Conservation (phyloP, 176 grass and related monocot genomes). For the Dendrocalamus sinicus region DNA sequence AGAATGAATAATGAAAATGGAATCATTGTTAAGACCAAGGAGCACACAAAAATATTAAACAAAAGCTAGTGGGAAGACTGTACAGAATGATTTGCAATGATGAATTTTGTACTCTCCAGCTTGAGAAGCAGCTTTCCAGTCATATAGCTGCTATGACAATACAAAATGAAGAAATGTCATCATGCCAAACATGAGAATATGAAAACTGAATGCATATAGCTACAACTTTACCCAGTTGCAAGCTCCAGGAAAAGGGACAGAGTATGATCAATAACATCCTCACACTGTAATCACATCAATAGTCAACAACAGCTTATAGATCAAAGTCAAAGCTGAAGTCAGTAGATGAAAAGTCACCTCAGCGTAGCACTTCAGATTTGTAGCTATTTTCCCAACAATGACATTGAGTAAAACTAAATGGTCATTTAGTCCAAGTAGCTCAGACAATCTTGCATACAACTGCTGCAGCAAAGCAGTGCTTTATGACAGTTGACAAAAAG, state of each 20-base stretch:
- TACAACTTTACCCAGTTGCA: slow-evolving; percentile 82
- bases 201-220: slow-evolving; percentile 14
- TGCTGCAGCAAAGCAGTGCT: slow-evolving; percentile 70
- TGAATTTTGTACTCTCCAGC: slow-evolving; percentile 94
- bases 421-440: slow-evolving; percentile 96
- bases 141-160: slow-evolving; percentile 81
- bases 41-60: slow-evolving; percentile 16
- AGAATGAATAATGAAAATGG: slow-evolving; percentile 32
- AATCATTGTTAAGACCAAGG: slow-evolving; percentile 28
- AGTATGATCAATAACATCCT: slow-evolving; percentile 96
- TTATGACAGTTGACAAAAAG: slow-evolving; percentile 44
- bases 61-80: slow-evolving; percentile 29
- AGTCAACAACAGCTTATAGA: slow-evolving; percentile 47
- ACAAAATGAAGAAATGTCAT: slow-evolving; percentile 44
- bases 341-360: slow-evolving; percentile 65
- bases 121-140: slow-evolving; percentile 98
- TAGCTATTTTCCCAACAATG: slow-evolving; percentile 96
- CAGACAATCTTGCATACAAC: slow-evolving; percentile 94
- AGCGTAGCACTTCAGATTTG: slow-evolving; percentile 91
- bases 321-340: slow-evolving; percentile 30
- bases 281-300: slow-evolving; percentile 69
- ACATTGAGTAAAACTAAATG: slow-evolving; percentile 99
- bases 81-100: slow-evolving; percentile 93
- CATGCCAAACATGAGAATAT: slow-evolving; percentile 6
- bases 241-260: slow-evolving; percentile 90